These are phyloP conservation scores for Waltiozyma sp. DNA, from an alignment of 1,139 yeast species.

Conservation along the genomic window DNA sequence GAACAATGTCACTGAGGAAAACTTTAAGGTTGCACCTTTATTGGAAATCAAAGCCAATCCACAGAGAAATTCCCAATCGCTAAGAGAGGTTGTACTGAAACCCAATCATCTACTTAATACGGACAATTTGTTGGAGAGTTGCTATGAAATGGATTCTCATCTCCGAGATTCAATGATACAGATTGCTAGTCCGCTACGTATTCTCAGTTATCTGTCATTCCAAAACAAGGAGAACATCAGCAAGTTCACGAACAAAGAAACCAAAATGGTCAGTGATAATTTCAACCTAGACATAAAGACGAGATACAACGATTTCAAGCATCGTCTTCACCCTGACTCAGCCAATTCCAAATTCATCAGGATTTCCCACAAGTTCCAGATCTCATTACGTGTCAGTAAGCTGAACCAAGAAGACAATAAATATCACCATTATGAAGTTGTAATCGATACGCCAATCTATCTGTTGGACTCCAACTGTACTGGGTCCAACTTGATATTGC, in stretches of 20 bases:
- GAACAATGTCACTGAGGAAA: slow-evolving; percentile 20
- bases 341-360: slow-evolving; percentile 59
- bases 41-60: slow-evolving; percentile 51
- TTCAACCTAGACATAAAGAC: slow-evolving; percentile 9
- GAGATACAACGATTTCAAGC: slow-evolving; percentile 17
- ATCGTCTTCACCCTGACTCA: slow-evolving; percentile 54
- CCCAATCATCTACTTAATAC: neutral
- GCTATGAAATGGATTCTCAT: neutral
- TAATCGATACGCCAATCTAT: slow-evolving; percentile 75
- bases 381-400: slow-evolving; percentile 68
- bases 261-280: slow-evolving; percentile 9
- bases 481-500: slow-evolving; percentile 58
- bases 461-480: slow-evolving; percentile 65
- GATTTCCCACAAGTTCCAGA: slow-evolving; percentile 66
- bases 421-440: slow-evolving; percentile 79
- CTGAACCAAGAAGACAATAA: slow-evolving; percentile 41
- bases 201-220: slow-evolving; percentile 11
- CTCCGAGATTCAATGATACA: slow-evolving; percentile 2
- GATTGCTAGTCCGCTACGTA: slow-evolving; percentile 22
- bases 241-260: neutral
- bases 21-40: slow-evolving; percentile 47
- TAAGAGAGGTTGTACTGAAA: slow-evolving; percentile 36
- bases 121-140: neutral
- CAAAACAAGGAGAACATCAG: slow-evolving; percentile 3
- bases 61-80: slow-evolving; percentile 28